A percentile compares a stretch with the other conserved stretches of the same genome.
These are phyloP conservation scores for Veloporphyrellus conicus DNA, from an alignment of 1,284 basidiomycete species.

Conservation along the genomic window DNA sequence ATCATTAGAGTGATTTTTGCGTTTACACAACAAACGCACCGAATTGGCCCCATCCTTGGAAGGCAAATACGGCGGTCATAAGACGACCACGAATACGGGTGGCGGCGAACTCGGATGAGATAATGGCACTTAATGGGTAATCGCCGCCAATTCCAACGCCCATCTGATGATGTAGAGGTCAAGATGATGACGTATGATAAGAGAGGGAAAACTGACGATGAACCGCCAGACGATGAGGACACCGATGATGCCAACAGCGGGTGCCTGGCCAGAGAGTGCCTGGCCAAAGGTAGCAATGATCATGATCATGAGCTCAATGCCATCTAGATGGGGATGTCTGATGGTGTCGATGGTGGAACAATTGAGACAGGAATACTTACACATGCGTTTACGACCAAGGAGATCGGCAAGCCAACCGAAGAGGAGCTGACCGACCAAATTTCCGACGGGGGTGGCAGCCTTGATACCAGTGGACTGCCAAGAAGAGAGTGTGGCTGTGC, in stretches of 20 bases:
- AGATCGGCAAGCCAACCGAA: conserved; percentile 57
- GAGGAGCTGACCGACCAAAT: conserved; percentile 54
- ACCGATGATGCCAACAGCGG: conserved; percentile 55
- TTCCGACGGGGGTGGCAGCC: conserved; percentile 67
- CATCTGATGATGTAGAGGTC: conserved; percentile 32
- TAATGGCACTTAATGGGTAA: conserved; percentile 49
- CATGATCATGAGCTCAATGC: conserved; percentile 57
- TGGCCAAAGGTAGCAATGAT: conserved; percentile 49
- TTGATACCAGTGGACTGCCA: conserved; percentile 75
- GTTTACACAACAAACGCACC: conserved; percentile 29
- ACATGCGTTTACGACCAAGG: conserved; percentile 48
- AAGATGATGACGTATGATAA: conserved; percentile 2
- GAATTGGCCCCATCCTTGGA: conserved; percentile 55
- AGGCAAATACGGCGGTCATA: conserved; percentile 54
- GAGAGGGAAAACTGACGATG: conserved; percentile 32
- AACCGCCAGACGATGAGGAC: conserved; percentile 57
- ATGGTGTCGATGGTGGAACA: background rate
- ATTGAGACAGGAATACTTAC: conserved; percentile 4
- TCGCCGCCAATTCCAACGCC: conserved; percentile 60
- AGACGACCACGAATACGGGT: conserved; percentile 52
- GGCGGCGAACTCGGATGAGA: conserved; percentile 61
- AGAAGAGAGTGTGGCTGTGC: conserved; percentile 37
- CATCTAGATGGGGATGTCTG: conserved; percentile 39
- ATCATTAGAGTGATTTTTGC: conserved; percentile 1
- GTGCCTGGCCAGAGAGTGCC: conserved; percentile 47